These are phyloP conservation scores for Blastocystis sp. DNA, from an alignment of 352 stramenopile species.

Conservation along the genomic window DNA sequence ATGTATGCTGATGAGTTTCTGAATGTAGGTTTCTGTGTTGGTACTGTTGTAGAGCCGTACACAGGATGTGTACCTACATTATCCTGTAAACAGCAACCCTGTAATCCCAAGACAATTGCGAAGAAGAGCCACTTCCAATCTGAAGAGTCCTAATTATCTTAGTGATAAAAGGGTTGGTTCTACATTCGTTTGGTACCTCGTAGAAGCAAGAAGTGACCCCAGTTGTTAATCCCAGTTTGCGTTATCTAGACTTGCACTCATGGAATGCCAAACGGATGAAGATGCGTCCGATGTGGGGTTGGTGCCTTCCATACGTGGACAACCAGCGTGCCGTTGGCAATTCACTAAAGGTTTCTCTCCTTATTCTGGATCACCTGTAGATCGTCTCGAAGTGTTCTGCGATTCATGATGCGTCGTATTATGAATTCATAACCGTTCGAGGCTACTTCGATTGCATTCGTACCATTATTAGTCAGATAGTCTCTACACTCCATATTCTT, in stretches of 20 bases:
- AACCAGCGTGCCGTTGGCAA: neutral
- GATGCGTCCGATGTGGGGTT: constrained; percentile 25
- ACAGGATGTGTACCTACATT: constrained; percentile 13
- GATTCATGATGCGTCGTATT: constrained; percentile 24
- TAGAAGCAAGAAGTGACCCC: neutral
- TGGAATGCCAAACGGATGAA: constrained; percentile 31
- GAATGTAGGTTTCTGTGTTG: neutral
- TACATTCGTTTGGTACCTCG: neutral
- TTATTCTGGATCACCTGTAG: neutral
- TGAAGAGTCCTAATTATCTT: constrained; percentile 3
- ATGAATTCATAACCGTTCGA: neutral
- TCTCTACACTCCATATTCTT: neutral
- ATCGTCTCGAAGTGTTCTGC: neutral
- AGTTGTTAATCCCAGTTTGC: neutral
- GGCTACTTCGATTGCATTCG: neutral
- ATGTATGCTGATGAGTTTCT: constrained; percentile 12
- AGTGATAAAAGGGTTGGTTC: neutral
- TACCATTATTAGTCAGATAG: neutral
- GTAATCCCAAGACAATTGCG: neutral
- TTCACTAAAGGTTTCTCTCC: neutral
- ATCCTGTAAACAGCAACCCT: neutral
- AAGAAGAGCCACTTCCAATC: neutral
- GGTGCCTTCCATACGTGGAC: neutral
- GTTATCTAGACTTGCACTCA: neutral
- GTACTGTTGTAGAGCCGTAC: constrained; percentile 1